These are phyloP conservation scores for Suillus alpinus DNA, from an alignment of 768 basidiomycete genomes.

Conservation along the genomic window DNA sequence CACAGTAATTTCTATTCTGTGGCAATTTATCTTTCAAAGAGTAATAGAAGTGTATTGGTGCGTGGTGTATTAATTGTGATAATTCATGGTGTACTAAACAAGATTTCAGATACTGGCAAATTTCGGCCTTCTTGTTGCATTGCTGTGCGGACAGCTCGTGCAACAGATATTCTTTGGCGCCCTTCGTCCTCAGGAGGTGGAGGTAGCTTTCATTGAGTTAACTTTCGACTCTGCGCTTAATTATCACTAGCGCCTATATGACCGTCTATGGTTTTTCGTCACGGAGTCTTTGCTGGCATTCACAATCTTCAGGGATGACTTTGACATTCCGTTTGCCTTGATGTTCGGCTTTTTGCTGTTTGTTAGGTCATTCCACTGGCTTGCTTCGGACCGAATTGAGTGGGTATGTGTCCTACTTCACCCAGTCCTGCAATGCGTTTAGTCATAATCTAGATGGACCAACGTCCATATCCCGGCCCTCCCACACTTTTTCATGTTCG, in stretches of 20 bases:
- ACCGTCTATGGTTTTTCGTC: conserved; percentile 95
- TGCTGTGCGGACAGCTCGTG: conserved; percentile 72
- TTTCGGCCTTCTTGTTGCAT: conserved; percentile 75
- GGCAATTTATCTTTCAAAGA: conserved; percentile 88
- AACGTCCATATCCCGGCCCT: conserved; percentile 85
- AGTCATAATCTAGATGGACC: conserved; percentile 85
- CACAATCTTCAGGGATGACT: conserved; percentile 96
- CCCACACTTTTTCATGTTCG: conserved; percentile 82
- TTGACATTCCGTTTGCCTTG: conserved; percentile 86
- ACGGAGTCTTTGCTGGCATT: conserved; percentile 95
- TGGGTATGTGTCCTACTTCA: conserved; percentile 57
- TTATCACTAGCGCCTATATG: conserved; percentile 79
- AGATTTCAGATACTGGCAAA: conserved; percentile 78
- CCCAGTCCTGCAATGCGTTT: conserved; percentile 6
- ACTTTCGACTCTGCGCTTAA: neutral
- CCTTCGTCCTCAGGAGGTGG: conserved; percentile 83
- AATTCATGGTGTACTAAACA: neutral
- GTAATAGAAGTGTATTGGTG: conserved; percentile 90
- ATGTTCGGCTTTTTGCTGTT: conserved; percentile 96
- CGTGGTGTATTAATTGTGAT: conserved; percentile 20
- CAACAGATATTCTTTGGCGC: conserved; percentile 92
- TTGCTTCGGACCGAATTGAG: conserved; percentile 92
- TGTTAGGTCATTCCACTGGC: conserved; percentile 98
- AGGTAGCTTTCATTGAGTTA: conserved; percentile 50
- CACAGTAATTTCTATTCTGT: conserved; percentile 94